Evolutionary conservation across 257 asterid species (phyloP).

Genomic region (Capsicum baccatum): DNA sequence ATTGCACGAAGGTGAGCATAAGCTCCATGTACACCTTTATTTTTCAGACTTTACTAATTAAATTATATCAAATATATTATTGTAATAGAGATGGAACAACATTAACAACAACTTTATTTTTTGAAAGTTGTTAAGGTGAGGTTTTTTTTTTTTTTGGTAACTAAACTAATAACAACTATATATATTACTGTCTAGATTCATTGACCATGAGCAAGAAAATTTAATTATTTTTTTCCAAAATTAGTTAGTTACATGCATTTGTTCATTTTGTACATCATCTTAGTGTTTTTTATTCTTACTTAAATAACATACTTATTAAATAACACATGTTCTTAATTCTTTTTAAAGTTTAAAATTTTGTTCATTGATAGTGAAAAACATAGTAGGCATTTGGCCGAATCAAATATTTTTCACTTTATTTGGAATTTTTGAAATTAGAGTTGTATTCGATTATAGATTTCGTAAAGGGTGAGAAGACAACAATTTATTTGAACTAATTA

Average conservation of each 20-base stretch:
- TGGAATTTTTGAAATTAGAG: no score
- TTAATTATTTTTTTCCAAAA: background rate
- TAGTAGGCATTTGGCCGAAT: no score
- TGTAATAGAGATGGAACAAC: no score
- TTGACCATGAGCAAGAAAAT: background rate
- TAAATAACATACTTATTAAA: background rate
- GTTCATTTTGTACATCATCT: background rate
- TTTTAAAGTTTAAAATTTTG: background rate
- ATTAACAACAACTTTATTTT: background rate
- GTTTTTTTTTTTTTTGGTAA: background rate
- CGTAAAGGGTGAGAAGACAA: no score
- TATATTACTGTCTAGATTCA: background rate
- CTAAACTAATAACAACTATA: slow-evolving; percentile 13
- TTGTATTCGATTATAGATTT: no score
- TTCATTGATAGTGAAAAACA: background rate
- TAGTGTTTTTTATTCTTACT: background rate
- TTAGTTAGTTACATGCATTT: background rate
- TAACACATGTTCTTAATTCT: background rate
- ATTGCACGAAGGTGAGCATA: no score
- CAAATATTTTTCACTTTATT: no score
- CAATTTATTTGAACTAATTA: no score
- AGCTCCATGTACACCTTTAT: no score
- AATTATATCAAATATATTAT: no score
- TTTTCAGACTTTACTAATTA: no score
- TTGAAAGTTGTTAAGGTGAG: background rate